A percentile compares a stretch with the other conserved stretches of the same genome.
Evolutionary conservation across 768 basidiomycete species (phyloP).

Genomic region (Lenzites betulinus): DNA sequence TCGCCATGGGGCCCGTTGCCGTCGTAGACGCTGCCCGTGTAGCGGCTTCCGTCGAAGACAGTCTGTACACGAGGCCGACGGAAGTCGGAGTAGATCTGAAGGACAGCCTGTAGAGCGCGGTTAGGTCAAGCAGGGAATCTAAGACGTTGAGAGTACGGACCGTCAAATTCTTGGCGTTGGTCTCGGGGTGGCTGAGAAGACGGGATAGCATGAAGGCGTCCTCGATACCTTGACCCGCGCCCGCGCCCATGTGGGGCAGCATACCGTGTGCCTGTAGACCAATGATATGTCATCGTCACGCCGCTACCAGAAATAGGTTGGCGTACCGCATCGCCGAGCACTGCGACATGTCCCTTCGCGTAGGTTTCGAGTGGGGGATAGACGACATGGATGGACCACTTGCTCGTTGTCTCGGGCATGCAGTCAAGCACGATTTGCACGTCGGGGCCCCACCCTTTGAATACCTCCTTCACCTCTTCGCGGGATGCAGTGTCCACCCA

Average conservation of each 20-base stretch:
- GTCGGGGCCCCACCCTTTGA: slow-evolving; percentile 49
- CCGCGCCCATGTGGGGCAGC: slow-evolving; percentile 59
- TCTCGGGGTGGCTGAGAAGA: slow-evolving; percentile 46
- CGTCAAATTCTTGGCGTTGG: slow-evolving; percentile 42
- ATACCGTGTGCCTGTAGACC: slow-evolving; percentile 51
- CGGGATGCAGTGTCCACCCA: slow-evolving; percentile 45
- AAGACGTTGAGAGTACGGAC: slow-evolving; percentile 28
- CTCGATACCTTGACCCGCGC: slow-evolving; percentile 62
- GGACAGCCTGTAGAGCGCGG: slow-evolving; percentile 38
- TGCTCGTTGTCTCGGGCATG: slow-evolving; percentile 44
- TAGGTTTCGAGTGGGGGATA: slow-evolving; percentile 47
- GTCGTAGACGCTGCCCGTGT: slow-evolving; percentile 47
- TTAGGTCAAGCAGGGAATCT: background rate
- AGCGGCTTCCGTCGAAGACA: slow-evolving; percentile 45
- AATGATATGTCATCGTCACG: too few species aligned
- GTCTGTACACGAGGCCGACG: slow-evolving; percentile 51
- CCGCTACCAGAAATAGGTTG: background rate
- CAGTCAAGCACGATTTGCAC: slow-evolving; percentile 43
- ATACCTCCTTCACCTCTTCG: slow-evolving; percentile 41
- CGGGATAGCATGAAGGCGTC: slow-evolving; percentile 50
- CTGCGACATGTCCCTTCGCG: slow-evolving; percentile 37
- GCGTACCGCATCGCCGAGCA: background rate
- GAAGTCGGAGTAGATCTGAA: slow-evolving; percentile 46
- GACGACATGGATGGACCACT: slow-evolving; percentile 55
- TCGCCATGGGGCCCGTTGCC: slow-evolving; percentile 36